Conservation (phyloP, 2,329 filamentous ascomycete genomes). For the Scytalidium lignicola region DNA sequence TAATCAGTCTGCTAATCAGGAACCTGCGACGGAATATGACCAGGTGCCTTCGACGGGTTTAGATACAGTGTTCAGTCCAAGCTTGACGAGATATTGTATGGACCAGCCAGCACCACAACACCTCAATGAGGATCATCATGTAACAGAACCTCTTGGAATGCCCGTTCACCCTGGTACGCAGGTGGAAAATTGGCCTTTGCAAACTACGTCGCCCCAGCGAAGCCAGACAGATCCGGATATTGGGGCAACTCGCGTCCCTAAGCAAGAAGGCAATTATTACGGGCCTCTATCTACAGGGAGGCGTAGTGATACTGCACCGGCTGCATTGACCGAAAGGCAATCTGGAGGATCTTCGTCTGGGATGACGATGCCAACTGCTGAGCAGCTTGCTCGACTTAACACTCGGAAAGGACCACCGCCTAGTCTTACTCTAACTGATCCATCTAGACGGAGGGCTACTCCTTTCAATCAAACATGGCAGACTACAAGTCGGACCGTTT, state of each 20-base stretch:
- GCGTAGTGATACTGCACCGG: constrained; percentile 17
- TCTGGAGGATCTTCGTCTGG: neutral
- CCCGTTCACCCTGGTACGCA: constrained; percentile 9
- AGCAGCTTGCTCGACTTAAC: constrained; percentile 25
- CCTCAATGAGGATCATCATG: constrained; percentile 16
- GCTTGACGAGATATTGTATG: constrained; percentile 2
- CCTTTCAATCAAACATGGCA: neutral
- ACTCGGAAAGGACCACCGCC: constrained; percentile 25
- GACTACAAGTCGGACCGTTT: constrained; percentile 1
- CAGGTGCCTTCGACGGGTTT: neutral
- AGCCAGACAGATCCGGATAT: constrained; percentile 15
- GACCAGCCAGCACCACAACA: constrained; percentile 15
- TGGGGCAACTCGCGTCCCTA: neutral
- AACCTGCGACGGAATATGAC: neutral
- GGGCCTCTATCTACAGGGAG: constrained; percentile 11
- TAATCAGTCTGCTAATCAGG: neutral
- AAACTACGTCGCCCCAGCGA: constrained; percentile 10
- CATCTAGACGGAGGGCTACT: constrained; percentile 14
- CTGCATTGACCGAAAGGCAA: constrained; percentile 1
- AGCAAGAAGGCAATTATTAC: constrained; percentile 1
- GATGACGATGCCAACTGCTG: constrained; percentile 19
- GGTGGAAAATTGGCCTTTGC: neutral
- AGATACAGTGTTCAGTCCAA: neutral
- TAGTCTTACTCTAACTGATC: constrained; percentile 16
- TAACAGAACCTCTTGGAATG: constrained; percentile 12